Evolutionary conservation across 352 stramenopile genomes (phyloP), one percentile per base, ranked within the genome.

Genomic region (Pythium scleroteichum): DNA sequence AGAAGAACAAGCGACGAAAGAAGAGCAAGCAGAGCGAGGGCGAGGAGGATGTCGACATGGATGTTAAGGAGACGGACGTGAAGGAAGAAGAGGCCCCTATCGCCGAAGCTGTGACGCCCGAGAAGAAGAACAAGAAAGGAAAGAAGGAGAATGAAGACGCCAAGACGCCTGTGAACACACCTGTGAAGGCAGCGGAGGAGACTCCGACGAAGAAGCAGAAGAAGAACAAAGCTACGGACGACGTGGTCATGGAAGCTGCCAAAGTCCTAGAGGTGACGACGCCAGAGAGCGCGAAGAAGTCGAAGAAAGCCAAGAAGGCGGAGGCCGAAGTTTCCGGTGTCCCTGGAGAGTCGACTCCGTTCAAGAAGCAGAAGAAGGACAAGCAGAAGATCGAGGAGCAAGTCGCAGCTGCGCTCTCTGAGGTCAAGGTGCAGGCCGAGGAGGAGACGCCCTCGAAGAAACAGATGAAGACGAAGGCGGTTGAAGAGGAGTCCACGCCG

Each of bases 1-100:
- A 80, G 66, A 69, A 64, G 51, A 71, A 72, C 63, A 73, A 67
- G 48, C 71, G 81, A 41, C 68, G 64, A 39, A 85, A 87, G 60
- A 85, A 85, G 62, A 56, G 44, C 56, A 71, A 79, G 48, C 52
- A 63, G 29, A 45, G 10, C 9, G 71, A 85, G 44, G 69, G 42
- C 6, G 72, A 77, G 0, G 64, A 7, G n/a, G 47, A 54, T 29
- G 49, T 20, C 12, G 49, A 17, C 7, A 55, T 55, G 22, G 71
- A 44, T 3, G 58, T 78, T 24, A 9, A 29, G 13, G 58, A 58
- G 7, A 24, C 48, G 10, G 49, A 52, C 22, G 53, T 60, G 42
- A 44, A 65, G 17, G 55, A 73, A 7, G 69, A 69, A 47, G 23
- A 67, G 8, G 42, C 32, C 32, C 53, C 48, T 19, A 53, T 48